Base-by-base conservation (phyloP, 2,329 filamentous ascomycete species). In the Geosmithia morbida region DNA sequence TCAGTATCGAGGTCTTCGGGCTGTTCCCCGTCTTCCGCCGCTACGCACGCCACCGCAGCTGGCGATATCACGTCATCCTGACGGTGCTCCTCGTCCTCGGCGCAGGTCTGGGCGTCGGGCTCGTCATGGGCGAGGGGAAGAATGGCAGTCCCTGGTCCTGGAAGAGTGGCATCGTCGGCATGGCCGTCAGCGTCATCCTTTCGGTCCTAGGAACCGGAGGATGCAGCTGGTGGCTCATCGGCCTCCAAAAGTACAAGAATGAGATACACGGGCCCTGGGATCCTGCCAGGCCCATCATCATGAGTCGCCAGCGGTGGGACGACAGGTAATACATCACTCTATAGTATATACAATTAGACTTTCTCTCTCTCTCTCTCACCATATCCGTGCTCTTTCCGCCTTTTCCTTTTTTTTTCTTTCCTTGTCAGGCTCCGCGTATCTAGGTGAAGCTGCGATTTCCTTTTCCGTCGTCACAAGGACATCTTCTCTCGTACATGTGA, bases 261-360 rank as follows among this genome's bases (percentile, higher is more conserved):
- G 92, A 97, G 66, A 96, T 98, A 54, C 87, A 89, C 59, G 92
- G 92, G 42, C 92, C 92, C 1, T 98, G 92, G 92, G 92, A 98
- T 67, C 89, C 90, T 18, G 92, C 92, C 7, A 75, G 89, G 59
- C 92, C 92, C 10, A 78, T 92, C 48, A 89, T 92, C 52, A 79
- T 87, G 58, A 81, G 82, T 56, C 70, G 79, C 49, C 69, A 72
- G 52, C 66, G 72, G 47, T 78, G 74, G 74, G 62, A 65, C 17
- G 44, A 50, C 18, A 40, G 19, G 46, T 50, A 46, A 40, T 46
- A 26, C 14, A 11, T 39, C 30, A 46, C 13, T 17, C 19, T 19
- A 29, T 14, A 46, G n/a, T 20, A 22, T 26, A 20, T 22, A 43
- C 19, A 16, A 22, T 37, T 29, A 29, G 43, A 37, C 19, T 18